Evolutionary conservation across 2,329 filamentous ascomycete genomes (phyloP), one percentile per base, ranked within the genome.

Genomic region (Aspergillus awamori): DNA sequence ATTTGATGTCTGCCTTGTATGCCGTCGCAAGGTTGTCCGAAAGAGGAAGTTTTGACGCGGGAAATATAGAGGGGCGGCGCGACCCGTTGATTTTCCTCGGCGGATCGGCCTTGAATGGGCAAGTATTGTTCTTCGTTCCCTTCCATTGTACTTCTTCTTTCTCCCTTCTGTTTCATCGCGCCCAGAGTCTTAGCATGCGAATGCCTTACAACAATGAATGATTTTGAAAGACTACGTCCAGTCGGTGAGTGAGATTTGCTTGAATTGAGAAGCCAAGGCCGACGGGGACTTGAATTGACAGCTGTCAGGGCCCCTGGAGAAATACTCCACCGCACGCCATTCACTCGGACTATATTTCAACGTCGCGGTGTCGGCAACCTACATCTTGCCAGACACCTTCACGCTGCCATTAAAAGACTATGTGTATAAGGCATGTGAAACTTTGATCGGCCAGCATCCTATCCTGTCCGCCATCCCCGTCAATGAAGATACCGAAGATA

Each of bases 291-390:
- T 36, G 33, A 26, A 53, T 45, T 51, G n/a, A 49, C 47, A 22
- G 51, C 36, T 38, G 30, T 69, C 52, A 81, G 79, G 80, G 47
- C 72, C 71, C 22, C 66, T 81, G 43, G 81, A 83, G 68, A 76
- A 78, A 49, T 79, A 76, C 65, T 81, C 79, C 5, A 80, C 79
- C 2, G 65, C 75, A 8, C 75, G 78, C 38, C 79, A 83, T 56
- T 69, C 79, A 53, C 63, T 80, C 3, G 71, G 72, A 0, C 78
- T 80, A 54, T 83, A 81, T 68, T 73, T 74, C 54, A 83, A 81
- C 64, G 77, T 80, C 26, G 77, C 72, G 7, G 68, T 81, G 24
- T 71, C 76, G 22, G 79, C 76, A 52, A 73, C 69, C 13, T 80
- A 80, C 65, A 67, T 60, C 7, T 63, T 76, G 0, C 74, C 75